These are phyloP conservation scores for Microthlaspi erraticum DNA, from an alignment of 345 rosid species.

Conservation along the genomic window DNA sequence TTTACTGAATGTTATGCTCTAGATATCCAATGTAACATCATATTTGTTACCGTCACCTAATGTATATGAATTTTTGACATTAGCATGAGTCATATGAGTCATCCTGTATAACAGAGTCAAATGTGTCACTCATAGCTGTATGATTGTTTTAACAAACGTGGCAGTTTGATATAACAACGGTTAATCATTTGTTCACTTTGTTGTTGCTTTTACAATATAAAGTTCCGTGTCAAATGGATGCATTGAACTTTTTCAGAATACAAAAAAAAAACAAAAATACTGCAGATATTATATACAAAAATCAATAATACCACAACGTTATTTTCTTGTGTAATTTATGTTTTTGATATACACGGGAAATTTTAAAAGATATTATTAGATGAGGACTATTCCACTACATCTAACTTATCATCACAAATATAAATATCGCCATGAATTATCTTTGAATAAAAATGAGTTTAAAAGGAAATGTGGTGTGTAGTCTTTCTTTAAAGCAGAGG, in stretches of 20 bases:
- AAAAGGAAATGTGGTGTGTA: conserved; percentile 37
- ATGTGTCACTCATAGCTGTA: neutral
- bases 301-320: neutral
- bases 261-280: neutral
- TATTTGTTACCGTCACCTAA: neutral
- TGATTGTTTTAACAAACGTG: conserved; percentile 21
- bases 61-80: neutral
- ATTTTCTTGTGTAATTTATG: neutral
- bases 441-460: conserved; percentile 32
- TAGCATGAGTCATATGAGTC: neutral
- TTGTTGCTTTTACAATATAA: neutral
- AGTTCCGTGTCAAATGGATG: conserved; percentile 8
- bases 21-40: neutral
- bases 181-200: conserved; percentile 8
- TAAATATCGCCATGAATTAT: conserved; percentile 37
- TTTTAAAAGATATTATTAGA: conserved; percentile 23
- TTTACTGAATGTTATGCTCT: neutral
- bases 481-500: conserved; percentile 41
- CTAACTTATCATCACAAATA: conserved; percentile 28
- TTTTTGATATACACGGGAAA: neutral
- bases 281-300: neutral
- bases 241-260: neutral
- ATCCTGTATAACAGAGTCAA: neutral
- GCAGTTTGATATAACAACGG: neutral
- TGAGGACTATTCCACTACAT: conserved; percentile 37